These are phyloP conservation scores for Stachybotrys chlorohalonatus DNA, from an alignment of 2,329 filamentous ascomycete species.

Conservation along the genomic window DNA sequence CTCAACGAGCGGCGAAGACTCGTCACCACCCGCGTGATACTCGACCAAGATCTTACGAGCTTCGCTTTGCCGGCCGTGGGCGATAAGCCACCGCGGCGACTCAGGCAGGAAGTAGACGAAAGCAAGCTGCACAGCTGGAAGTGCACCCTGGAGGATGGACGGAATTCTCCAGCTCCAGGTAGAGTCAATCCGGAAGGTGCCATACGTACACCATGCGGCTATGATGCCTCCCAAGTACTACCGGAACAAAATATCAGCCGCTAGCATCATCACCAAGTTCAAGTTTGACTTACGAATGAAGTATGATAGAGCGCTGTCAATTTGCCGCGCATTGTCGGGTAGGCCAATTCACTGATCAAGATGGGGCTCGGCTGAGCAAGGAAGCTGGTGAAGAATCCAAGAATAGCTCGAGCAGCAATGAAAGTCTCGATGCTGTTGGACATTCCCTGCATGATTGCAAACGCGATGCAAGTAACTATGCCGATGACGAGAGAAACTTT, in stretches of 20 bases:
- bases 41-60: constrained; percentile 26
- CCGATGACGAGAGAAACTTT: constrained; percentile 24
- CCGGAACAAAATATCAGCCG: too few relatives aligned
- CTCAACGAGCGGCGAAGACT: constrained; percentile 26
- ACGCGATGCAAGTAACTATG: constrained; percentile 13
- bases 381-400: constrained; percentile 16
- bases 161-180: constrained; percentile 18
- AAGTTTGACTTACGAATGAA: neutral
- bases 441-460: constrained; percentile 18
- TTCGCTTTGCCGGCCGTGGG: constrained; percentile 21
- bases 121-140: constrained; percentile 13
- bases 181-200: constrained; percentile 12
- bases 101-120: constrained; percentile 17
- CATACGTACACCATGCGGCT: constrained; percentile 17
- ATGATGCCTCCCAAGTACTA: constrained; percentile 19
- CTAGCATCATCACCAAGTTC: too few relatives aligned
- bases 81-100: constrained; percentile 19
- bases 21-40: constrained; percentile 32
- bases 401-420: constrained; percentile 15
- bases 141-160: constrained; percentile 12
- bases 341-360: constrained; percentile 19
- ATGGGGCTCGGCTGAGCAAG: constrained; percentile 16
- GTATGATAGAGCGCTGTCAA: constrained; percentile 15
- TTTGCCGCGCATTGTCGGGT: constrained; percentile 19
- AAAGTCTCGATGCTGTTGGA: constrained; percentile 13